Evolutionary conservation across 2,329 filamentous ascomycete genomes (phyloP).

Genomic region (Microcera coccophila): DNA sequence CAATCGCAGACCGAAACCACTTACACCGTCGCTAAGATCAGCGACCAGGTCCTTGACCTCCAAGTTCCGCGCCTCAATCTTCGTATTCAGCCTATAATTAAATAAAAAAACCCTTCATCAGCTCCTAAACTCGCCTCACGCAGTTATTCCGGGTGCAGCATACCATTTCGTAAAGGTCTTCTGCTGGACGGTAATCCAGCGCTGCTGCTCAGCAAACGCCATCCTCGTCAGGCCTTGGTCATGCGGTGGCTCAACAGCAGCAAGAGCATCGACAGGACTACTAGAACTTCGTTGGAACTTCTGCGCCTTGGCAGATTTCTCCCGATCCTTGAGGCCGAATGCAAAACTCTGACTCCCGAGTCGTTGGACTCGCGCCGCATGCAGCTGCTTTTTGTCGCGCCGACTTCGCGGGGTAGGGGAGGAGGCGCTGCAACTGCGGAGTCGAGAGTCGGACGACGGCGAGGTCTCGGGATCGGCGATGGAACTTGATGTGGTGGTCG

Average conservation of each 20-base stretch:
- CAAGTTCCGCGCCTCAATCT: conserved; percentile 73
- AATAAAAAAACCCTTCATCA: background rate
- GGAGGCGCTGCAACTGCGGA: conserved; percentile 10
- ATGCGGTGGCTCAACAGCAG: conserved; percentile 45
- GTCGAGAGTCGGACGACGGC: conserved; percentile 17
- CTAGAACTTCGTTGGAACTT: conserved; percentile 33
- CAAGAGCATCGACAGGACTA: conserved; percentile 41
- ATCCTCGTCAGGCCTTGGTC: conserved; percentile 54
- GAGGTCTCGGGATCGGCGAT: conserved; percentile 20
- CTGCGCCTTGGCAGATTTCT: conserved; percentile 20
- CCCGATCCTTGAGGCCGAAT: conserved; percentile 17
- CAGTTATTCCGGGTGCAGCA: background rate
- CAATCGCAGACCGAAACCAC: conserved; percentile 33
- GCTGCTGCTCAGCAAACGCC: conserved; percentile 61
- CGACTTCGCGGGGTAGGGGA: conserved; percentile 33
- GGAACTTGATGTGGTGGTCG: conserved; percentile 14
- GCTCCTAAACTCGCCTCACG: background rate
- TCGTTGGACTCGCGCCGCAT: conserved; percentile 47
- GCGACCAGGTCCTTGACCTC: conserved; percentile 81
- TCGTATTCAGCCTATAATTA: conserved; percentile 82
- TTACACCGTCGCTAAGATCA: conserved; percentile 89
- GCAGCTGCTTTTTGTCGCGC: conserved; percentile 47
- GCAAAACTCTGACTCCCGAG: conserved; percentile 37
- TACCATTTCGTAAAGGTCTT: conserved; percentile 98
- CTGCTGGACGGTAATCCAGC: conserved; percentile 80